Base-by-base conservation (phyloP, 2,329 filamentous ascomycete genomes). In the Alternaria gaisen region DNA sequence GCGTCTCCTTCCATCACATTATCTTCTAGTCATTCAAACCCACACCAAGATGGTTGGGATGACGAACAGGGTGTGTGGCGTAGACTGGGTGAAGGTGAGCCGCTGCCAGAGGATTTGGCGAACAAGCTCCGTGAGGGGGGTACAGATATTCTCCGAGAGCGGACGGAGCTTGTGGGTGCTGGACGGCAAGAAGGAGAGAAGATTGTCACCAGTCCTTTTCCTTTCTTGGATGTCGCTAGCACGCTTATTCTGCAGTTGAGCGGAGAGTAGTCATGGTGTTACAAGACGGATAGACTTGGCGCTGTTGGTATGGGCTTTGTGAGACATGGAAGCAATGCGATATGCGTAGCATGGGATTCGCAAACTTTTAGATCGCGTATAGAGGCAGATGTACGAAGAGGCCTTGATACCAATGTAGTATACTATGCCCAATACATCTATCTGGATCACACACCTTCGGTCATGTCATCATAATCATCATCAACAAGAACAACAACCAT, bases 191-290 rank as follows among this genome's bases (percentile, higher is more conserved):
- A 82, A 77, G 93, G 95, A 72, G 93, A 97, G 81, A 98, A 98
- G 85, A 91, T 97, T 73, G 93, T 97, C 65, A 94, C 93, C 44
- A 96, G 92, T 76, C 93, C 95, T 28, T 98, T 97, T 79, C 94
- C 95, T 4, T 98, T 97, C 81, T 84, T 98, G 73, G 94, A 98
- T 80, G 91, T 97, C 79, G 94, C 94, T 30, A 94, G 92, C 67
- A 90, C 90, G 80, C 84, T 98, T 72, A 97, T 98, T 70, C 93
- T 97, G 81, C 93, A 97, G 81, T 83, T 98, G 75, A 72, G 70
- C 26, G 75, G 74, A n/a, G 74, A 77, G 65, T 77, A 53, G 44
- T 16, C 38, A 20, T 4, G 12, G n/a, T 40, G 41, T 32, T 9
- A 51, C 26, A 38, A 36, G 40, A 26, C 28, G 53, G 24, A 41